Conservation (phyloP, 2,329 filamentous ascomycete genomes). For the Neocucurbitaria cava region DNA sequence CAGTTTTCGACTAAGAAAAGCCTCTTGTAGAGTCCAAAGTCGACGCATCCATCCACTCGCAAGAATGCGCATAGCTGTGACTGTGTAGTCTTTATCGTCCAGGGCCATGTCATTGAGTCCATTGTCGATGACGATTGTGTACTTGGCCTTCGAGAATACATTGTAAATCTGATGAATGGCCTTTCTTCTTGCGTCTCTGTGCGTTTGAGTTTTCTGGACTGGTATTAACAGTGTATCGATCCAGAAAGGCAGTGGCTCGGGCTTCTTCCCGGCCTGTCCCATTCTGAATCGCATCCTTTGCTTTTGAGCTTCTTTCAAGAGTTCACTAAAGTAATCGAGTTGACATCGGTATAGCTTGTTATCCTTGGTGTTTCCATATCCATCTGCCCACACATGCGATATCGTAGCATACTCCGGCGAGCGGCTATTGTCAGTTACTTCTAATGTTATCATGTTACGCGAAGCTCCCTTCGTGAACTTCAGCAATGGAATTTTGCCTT, state of each 20-base stretch:
- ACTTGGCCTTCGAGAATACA: not conserved
- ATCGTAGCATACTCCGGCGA: not conserved
- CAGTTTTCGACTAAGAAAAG: not conserved
- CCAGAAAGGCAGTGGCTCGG: not conserved
- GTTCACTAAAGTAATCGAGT: not conserved
- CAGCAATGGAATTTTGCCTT: not conserved
- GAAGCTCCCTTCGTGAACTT: not conserved
- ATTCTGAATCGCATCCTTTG: not conserved
- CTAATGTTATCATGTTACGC: not conserved
- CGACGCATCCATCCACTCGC: not conserved
- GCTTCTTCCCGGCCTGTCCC: not conserved
- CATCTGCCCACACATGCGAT: not conserved
- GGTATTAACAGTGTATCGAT: not conserved
- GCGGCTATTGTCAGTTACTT: not conserved
- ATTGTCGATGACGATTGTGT: not conserved
- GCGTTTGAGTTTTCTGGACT: not conserved
- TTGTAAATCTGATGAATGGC: not conserved
- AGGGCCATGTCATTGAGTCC: not conserved
- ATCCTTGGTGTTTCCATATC: not conserved
- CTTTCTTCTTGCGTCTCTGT: not conserved
- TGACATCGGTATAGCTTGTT: not conserved
- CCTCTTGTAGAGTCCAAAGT: not conserved
- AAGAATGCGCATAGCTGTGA: not conserved
- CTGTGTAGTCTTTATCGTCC: not conserved
- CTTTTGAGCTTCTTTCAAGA: not conserved